These are phyloP conservation scores for Zygnema circumcarinatum DNA, from an alignment of 139 green algal genomes.

Conservation along the genomic window DNA sequence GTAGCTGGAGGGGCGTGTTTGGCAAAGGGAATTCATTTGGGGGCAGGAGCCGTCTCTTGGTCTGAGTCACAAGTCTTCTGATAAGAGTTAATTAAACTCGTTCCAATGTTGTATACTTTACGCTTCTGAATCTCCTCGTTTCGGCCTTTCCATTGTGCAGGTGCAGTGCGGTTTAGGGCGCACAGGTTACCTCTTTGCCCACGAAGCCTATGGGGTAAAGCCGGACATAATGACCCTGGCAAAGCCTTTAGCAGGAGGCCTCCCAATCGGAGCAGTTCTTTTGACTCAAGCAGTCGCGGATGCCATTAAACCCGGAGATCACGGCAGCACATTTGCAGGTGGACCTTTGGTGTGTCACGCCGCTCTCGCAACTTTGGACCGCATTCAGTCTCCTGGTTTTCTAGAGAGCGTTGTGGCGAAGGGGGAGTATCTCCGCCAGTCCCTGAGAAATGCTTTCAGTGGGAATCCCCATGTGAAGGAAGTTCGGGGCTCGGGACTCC, in stretches of 20 bases:
- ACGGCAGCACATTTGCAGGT: constrained; percentile 97
- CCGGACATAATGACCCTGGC: constrained; percentile 97
- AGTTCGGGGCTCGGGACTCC: constrained; percentile 87
- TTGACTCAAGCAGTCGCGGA: constrained; percentile 90
- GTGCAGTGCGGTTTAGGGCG: constrained; percentile 83
- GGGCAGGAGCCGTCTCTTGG: no score
- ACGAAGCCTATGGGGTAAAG: constrained; percentile 84
- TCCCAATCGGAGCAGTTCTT: constrained; percentile 95
- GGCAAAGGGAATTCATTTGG: no score
- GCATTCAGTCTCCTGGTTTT: constrained; percentile 77
- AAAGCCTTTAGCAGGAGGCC: constrained; percentile 90
- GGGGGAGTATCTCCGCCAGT: constrained; percentile 79
- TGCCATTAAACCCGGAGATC: constrained; percentile 91
- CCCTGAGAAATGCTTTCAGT: constrained; percentile 71
- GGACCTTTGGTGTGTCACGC: constrained; percentile 88
- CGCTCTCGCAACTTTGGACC: constrained; percentile 63
- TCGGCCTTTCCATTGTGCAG: no score
- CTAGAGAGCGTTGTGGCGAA: constrained; percentile 77
- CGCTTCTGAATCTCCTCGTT: no score
- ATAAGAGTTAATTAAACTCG: no score
- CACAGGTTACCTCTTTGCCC: constrained; percentile 90
- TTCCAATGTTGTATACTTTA: no score
- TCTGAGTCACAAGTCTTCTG: no score
- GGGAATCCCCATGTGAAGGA: constrained; percentile 86
- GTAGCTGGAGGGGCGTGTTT: no score